Base-by-base conservation (phyloP, 805 yeast species). In the Diddensiella santjacobensis region DNA sequence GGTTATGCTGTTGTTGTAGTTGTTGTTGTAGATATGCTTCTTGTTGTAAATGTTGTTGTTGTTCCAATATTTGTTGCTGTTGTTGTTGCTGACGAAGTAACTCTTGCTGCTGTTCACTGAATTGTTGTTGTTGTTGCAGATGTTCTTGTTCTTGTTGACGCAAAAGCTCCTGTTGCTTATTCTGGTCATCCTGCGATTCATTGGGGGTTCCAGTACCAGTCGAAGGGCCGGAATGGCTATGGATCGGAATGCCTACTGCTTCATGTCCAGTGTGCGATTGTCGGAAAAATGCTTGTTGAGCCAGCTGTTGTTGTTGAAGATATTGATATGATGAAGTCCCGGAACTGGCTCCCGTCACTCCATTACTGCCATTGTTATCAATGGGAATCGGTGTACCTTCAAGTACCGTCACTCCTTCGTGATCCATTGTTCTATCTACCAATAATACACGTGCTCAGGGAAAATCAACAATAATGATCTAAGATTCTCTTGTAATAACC, bases 241-340 rank as follows among this genome's bases (percentile, higher is more conserved):
- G 47, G 31, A 47, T 44, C 18, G 51, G 55, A 29, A 51, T 51
- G 11, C 51, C 55, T 11, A 54, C 45, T 3, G 55, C 51, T 40
- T 42, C 40, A n/a, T 51, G 29, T 13, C 42, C 39, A 1, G 43
- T 46, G 35, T 44, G 54, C 3, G 37, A 18, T 44, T 45, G 53
- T 20, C 43, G 44, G 13, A 22, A n/a, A 26, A 35, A 51, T 20
- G 53, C 51, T 41, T 54, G 56, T 31, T 50, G 54, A 6, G 54
- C 44, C 33, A 50, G 45, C 44, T 54, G 56, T 40, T 54, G 56
- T 41, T 50, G 57, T 40, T 52, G 56, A 13, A 47, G 46, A 20
- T 50, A 45, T n/a, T 50, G 53, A 41, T 50, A 48, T 36, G 38
- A 35, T 17, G 38, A 35, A n/a, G 43, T 23, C 26, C 20, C 6